Percentiles rank a stretch among this genome's conserved stretches.
These are phyloP conservation scores for Fallopia convolvulus DNA, from an alignment of 148 eudicot genomes.

Conservation along the genomic window DNA sequence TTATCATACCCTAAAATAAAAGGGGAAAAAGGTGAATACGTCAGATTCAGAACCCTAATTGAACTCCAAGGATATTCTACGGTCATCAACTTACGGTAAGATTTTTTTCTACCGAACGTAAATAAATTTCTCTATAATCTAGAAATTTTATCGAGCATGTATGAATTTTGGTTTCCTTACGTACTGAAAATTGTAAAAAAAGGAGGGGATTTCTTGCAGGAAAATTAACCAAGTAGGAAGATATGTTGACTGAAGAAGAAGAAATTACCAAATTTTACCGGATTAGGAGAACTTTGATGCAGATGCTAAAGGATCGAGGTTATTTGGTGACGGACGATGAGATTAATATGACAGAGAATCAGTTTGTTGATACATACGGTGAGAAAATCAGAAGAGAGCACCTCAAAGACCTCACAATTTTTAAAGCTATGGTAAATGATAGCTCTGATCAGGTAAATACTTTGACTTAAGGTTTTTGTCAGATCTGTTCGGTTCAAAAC, in stretches of 20 bases:
- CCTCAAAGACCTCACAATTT: conserved; percentile 52
- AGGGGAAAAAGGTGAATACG: too few relatives aligned
- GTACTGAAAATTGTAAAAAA: neutral
- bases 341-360: conserved; percentile 39
- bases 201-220: conserved; percentile 14
- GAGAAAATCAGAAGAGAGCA: conserved; percentile 52
- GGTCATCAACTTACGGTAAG: too few relatives aligned
- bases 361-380: conserved; percentile 49
- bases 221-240: neutral
- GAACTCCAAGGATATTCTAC: too few relatives aligned
- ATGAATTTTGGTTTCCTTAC: neutral
- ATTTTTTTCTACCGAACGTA: too few relatives aligned
- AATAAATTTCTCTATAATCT: too few relatives aligned
- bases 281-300: conserved; percentile 54
- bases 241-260: conserved; percentile 42
- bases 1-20: too few relatives aligned
- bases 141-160: too few relatives aligned
- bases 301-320: conserved; percentile 60
- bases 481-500: too few relatives aligned
- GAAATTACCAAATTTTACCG: conserved; percentile 38
- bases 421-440: conserved; percentile 33
- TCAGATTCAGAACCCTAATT: too few relatives aligned
- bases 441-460: conserved; percentile 52
- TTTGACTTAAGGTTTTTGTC: too few relatives aligned
- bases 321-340: conserved; percentile 55